Evolutionary conservation across 768 basidiomycete species (phyloP), one percentile per base, ranked within the genome.

Genomic region (Amylocystis lapponica): DNA sequence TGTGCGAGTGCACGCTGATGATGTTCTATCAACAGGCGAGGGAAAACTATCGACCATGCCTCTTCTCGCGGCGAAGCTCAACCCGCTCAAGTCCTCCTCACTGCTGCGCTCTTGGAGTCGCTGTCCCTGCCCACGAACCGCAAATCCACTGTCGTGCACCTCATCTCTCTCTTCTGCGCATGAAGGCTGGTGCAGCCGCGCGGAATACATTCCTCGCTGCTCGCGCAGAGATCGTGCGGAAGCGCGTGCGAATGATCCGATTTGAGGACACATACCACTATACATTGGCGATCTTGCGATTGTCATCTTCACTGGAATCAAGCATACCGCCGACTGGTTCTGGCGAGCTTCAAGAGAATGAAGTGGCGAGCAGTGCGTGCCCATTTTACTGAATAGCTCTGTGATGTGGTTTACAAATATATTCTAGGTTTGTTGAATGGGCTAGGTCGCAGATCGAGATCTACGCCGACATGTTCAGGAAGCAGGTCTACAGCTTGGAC

Each of bases 261-360:
- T 94, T 93, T 51, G 91, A 95, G 52, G 95, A 2, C 81, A 93
- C 55, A 80, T 94, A 26, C 78, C 75, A 3, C 73, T 83, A 37
- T 98, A 95, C 55, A 75, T 98, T 36, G 83, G 80, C 26, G 90
- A 97, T 56, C 70, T 98, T 26, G 80, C 91, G 2, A 72, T 93
- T 31, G 88, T 98, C 0, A 79, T 84, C 45, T 98, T 98, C 55
- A 96, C 93, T 1, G 83, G 89, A 1, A 86, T 99, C 60, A 94
- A 96, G 60, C 91, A 98, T 58, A 96, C 94, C 1, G 90, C 90
- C 12, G 95, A 99, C 65, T 99, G 96, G 96, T 99, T 90, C 63
- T 70, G 52, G 83, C 86, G 1, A 93, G 91, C 44, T 99, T 96
- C 66, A 88, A 62, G 96, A 97, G 63, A 93, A 96, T 58, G 83